Evolutionary conservation across 1,284 basidiomycete genomes (phyloP).

Genomic region (Pseudozyma thailandica): DNA sequence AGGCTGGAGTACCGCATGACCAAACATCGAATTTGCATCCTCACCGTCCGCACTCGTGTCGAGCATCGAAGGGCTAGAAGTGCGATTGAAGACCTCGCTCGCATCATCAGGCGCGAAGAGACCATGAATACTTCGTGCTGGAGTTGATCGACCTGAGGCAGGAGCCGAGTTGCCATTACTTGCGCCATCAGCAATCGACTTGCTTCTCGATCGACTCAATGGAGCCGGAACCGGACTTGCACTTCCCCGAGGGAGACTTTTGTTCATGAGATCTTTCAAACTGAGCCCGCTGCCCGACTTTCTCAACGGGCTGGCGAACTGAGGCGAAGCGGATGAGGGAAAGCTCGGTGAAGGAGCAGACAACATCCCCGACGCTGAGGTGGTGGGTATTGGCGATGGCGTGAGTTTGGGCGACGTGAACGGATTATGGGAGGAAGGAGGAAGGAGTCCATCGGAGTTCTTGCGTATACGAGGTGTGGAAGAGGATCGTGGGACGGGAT

Average conservation of each 20-base stretch:
- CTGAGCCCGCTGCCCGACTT: slow-evolving; percentile 34
- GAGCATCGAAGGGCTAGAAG: slow-evolving; percentile 19
- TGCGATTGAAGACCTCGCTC: background rate
- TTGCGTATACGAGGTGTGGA: slow-evolving; percentile 33
- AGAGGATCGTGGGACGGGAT: slow-evolving; percentile 28
- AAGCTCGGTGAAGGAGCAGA: slow-evolving; percentile 13
- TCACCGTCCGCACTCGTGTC: slow-evolving; percentile 29
- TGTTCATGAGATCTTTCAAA: slow-evolving; percentile 29
- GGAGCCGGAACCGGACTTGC: background rate
- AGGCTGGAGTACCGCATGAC: slow-evolving; percentile 33
- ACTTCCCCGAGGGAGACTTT: slow-evolving; percentile 12
- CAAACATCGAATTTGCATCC: slow-evolving; percentile 20
- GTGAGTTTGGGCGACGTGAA: slow-evolving; percentile 7
- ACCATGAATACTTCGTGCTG: background rate
- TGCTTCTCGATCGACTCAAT: slow-evolving; percentile 11
- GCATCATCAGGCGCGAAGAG: slow-evolving; percentile 10
- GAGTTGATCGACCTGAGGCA: slow-evolving; percentile 16
- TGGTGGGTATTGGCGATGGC: slow-evolving; percentile 6
- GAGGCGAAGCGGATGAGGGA: background rate
- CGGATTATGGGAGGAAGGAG: slow-evolving; percentile 18
- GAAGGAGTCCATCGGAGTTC: slow-evolving; percentile 9
- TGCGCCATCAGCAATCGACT: slow-evolving; percentile 1
- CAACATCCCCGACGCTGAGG: slow-evolving; percentile 29
- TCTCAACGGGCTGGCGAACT: background rate
- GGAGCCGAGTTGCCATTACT: slow-evolving; percentile 11